Evolutionary conservation across 2,329 filamentous ascomycete species (phyloP), one percentile per base, ranked within the genome.

Genomic region (Fusarium sp.): DNA sequence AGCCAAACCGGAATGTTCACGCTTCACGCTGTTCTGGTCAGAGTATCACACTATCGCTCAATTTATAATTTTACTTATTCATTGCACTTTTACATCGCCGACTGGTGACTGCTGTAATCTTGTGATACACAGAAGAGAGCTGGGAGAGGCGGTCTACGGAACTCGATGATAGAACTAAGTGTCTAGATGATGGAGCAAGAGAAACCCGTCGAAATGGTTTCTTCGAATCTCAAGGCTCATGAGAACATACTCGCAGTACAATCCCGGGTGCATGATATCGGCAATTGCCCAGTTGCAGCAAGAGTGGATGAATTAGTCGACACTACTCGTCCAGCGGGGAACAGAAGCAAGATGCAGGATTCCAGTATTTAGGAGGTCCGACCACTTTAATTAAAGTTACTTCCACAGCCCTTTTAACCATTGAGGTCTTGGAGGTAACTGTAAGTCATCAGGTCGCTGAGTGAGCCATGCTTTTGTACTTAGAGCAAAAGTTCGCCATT

Each of bases 211-310:
- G 25, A 10, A 27, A 27, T 27, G 3, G 3, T 10, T 10, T 27
- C 10, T 27, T 4, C 9, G 25, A 10, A 27, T 3, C 25, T 27
- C 25, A 27, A 27, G 25, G 25, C 25, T 27, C 10, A 29, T 12
- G 27, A 29, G 12, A 12, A 12, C 6, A 13, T 30, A 30, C 29
- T 6, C 29, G 12, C 2, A 13, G 29, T 30, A 30, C 2, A 30
- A 3, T 3, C 2, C 6, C 7, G 5, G 7, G 11, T 30, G 13
- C 29, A 30, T 30, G 2, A 2, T 12, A 13, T 30, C 1, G 29
- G 11, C 11, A 30, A 13, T 7, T 30, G 6, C 29, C 13, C 29
- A 14, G 13, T 30, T 30, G 12, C 29, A 14, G 29, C 29, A 13
- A 3, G 1, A 30, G 29, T 30, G 29, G 11, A 2, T 13, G 29